Percentiles rank a stretch among this genome's conserved stretches.
Conservation (phyloP, 2,329 filamentous ascomycete genomes). For the Neopestalotiopsis sp. region DNA sequence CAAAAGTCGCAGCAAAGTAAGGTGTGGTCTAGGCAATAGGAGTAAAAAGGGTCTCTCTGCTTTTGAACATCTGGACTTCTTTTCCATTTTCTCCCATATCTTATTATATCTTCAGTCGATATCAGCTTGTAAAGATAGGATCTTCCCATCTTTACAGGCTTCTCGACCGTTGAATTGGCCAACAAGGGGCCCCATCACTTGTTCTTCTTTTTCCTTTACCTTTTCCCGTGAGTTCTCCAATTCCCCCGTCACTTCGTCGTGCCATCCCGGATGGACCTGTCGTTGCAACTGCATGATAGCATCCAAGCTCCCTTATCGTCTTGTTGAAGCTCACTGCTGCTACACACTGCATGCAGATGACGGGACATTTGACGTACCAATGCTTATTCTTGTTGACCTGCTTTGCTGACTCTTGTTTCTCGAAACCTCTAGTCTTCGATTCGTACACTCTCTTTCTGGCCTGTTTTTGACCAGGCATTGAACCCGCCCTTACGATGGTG, state of each 20-base stretch:
- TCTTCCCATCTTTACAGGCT: constrained; percentile 5
- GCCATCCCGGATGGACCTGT: background rate
- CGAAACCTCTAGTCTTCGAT: constrained; percentile 5
- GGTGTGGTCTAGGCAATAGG: background rate
- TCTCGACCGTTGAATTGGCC: background rate
- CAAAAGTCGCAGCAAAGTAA: background rate
- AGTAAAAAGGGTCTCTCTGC: background rate
- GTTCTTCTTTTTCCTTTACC: background rate
- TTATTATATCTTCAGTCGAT: background rate
- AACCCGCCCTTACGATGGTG: constrained; percentile 18
- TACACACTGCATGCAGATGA: background rate
- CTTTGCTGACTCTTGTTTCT: background rate
- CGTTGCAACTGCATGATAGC: background rate
- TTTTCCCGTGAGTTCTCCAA: background rate
- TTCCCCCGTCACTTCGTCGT: background rate
- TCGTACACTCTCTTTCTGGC: constrained; percentile 15
- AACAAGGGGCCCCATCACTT: background rate
- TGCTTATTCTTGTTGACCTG: background rate
- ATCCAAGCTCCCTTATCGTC: background rate
- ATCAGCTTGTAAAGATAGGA: constrained; percentile 6
- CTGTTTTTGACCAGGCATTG: constrained; percentile 5
- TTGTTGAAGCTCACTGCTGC: background rate
- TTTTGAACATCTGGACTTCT: background rate
- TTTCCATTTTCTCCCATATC: background rate
- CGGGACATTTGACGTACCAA: background rate